Base-by-base conservation (phyloP, 306 rosid genomes). In the Glycine tomentella region DNA sequence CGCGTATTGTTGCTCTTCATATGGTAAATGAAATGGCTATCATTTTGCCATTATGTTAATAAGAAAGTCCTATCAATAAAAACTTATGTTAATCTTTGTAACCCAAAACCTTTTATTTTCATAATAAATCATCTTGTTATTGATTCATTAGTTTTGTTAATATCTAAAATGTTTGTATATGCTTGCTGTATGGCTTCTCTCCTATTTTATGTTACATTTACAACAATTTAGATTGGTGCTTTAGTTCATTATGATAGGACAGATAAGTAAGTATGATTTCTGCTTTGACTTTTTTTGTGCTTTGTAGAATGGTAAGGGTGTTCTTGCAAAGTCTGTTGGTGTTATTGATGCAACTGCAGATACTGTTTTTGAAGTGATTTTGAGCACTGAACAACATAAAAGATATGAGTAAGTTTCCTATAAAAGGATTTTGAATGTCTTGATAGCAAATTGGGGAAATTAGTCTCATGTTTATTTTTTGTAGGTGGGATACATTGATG, bases 401-500 rank as follows among this genome's bases (percentile, higher is more conserved):
- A 89, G 99, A 95, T 90, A 90, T 9, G 99, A 95, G 99, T 95
- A 89, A 66, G 93, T 85, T 79, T 72, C 78, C 69, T 53, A 20
- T 72, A 13, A 34, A 46, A 46, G 49, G 17, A 58, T 20, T 33
- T 79, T 42, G 16, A 15, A 69, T 75, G 59, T 36, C 42, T 74
- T 45, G 82, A 75, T 56, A 31, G n/a, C 78, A 33, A 59, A 70
- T 51, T 45, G 46, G 75, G 44, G 10, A 76, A 63, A 55, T 76
- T 75, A 55, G 16, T 75, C 72, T 80, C 84, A 31, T 75, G n/a
- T 17, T 59, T 57, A 34, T 51, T 57, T 64, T 67, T 81, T 82
- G 66, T 90, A 95, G 99, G 89, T 95, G 99, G 99, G 99, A 95
- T 89, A 89, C 86, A 89, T 91, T 95, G 87, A 90, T 92, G 71